phyloP scores from a whole-genome alignment of 2,329 filamentous ascomycete species.

The Penicillium sumatraense region DNA sequence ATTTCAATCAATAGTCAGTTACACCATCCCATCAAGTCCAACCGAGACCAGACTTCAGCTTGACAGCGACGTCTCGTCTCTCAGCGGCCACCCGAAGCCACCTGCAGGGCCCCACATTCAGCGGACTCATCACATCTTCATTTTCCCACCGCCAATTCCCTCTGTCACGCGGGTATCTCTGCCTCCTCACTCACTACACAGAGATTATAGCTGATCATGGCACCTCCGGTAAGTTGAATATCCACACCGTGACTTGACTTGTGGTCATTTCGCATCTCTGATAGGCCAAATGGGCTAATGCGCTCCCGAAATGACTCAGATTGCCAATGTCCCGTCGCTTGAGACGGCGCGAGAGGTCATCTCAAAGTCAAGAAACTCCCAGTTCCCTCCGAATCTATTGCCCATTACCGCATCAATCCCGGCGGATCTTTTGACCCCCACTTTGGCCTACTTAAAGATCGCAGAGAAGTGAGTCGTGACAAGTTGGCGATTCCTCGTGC shows the following conservation, averaged over 20 bases:
- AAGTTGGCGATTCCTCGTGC: slow-evolving; percentile 1
- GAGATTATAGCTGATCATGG: slow-evolving; percentile 26
- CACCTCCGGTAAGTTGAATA: slow-evolving; percentile 32
- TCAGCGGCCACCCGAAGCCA: slow-evolving; percentile 1
- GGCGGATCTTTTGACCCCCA: slow-evolving; percentile 91
- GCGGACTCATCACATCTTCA: slow-evolving; percentile 11
- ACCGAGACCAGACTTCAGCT: no score
- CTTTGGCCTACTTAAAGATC: slow-evolving; percentile 92
- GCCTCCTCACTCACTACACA: slow-evolving; percentile 3
- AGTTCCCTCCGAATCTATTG: slow-evolving; percentile 74
- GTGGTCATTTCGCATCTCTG: not conserved
- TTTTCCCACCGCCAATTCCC: slow-evolving; percentile 31
- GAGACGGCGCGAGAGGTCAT: slow-evolving; percentile 64
- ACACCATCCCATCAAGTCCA: no score
- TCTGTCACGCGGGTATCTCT: slow-evolving; percentile 6
- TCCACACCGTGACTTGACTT: not conserved
- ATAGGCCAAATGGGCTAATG: slow-evolving; percentile 9
- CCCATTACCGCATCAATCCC: slow-evolving; percentile 83
- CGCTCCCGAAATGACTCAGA: slow-evolving; percentile 39
- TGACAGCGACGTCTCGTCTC: not conserved
- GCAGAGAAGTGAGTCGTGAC: slow-evolving; percentile 66
- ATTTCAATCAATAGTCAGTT: not conserved
- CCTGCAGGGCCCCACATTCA: slow-evolving; percentile 24
- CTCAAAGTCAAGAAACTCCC: slow-evolving; percentile 53
- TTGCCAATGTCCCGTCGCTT: slow-evolving; percentile 63